Evolutionary conservation across 805 yeast species (phyloP), one percentile per base, ranked within the genome.

Genomic region (Lipomyces chichibuensis): DNA sequence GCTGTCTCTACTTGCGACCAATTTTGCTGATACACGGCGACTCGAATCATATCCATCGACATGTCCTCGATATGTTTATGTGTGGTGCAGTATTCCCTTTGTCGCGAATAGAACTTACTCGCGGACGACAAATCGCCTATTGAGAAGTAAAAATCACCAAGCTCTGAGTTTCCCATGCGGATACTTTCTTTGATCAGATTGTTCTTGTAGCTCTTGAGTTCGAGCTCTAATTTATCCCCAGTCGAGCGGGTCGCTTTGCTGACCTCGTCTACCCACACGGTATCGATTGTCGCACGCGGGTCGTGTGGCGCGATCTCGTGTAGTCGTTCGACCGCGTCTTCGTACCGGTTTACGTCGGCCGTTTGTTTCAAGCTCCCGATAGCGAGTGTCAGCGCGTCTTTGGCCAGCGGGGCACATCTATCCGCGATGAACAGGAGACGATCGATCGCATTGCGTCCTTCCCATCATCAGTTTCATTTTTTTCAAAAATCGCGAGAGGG

Each of bases 151-250:
- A 63, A 67, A 51, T 66, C 67, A 3, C 71, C 71, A 2, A 69
- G 63, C 37, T 69, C 71, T 8, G 65, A 65, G 33, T 69, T 43
- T 17, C 71, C 71, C 65, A 69, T 69, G 14, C 71, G 65, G 52
- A 69, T 69, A 59, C 68, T 63, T 55, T 69, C 71, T 49, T 69
- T 69, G 37, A 69, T 64, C 58, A 69, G 51, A 29, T 69, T 69
- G 58, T 69, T 69, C 27, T 62, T 63, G 63, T 69, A 69, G 27
- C 72, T 56, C 64, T 69, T 69, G 53, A 69, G 62, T 32, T 69
- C 71, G 52, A 57, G 61, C 49, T 69, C 71, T 6, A 69, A 57
- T 43, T 61, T 63, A 52, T 69, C 71, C 14, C 62, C 64, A 17
- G 27, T 43, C 56, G 37, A 43, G 6, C 68, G 60, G 14, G 49